Evolutionary conservation across 257 asterid genomes (phyloP).

Genomic region (Euphrasia confusa): DNA sequence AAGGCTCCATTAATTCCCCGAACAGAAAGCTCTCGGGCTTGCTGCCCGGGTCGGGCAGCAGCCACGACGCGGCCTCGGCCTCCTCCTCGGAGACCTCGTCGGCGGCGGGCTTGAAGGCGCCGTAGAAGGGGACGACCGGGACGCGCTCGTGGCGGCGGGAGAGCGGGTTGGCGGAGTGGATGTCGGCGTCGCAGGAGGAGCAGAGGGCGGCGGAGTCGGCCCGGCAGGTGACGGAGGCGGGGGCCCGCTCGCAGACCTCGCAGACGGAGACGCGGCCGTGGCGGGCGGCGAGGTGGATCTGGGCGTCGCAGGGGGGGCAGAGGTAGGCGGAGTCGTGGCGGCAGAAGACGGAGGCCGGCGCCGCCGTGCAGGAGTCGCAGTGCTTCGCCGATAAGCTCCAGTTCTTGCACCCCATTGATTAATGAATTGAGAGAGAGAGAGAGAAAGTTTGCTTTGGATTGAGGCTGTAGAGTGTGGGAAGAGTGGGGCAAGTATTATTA

Average conservation of each 20-base stretch:
- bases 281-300: conserved; percentile 56
- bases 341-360: conserved; percentile 64
- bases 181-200: conserved; percentile 50
- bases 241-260: conserved; percentile 57
- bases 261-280: conserved; percentile 62
- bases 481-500: neutral
- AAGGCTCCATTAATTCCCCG: conserved; percentile 42
- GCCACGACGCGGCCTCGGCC: conserved; percentile 45
- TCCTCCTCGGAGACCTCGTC: conserved; percentile 34
- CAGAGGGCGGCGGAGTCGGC: conserved; percentile 68
- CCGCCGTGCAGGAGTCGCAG: conserved; percentile 70
- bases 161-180: conserved; percentile 62
- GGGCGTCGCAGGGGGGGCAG: conserved; percentile 57
- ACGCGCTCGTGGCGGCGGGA: conserved; percentile 59
- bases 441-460: conserved; percentile 12
- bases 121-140: conserved; percentile 40
- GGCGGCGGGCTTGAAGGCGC: conserved; percentile 22
- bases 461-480: neutral
- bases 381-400: conserved; percentile 58
- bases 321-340: conserved; percentile 70
- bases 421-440: neutral
- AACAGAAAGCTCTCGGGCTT: conserved; percentile 30
- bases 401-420: conserved; percentile 41
- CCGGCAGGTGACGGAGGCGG: conserved; percentile 53
- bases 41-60: conserved; percentile 34